Conservation (phyloP, 176 grass and related monocot genomes). For the Oryza glaberrima region DNA sequence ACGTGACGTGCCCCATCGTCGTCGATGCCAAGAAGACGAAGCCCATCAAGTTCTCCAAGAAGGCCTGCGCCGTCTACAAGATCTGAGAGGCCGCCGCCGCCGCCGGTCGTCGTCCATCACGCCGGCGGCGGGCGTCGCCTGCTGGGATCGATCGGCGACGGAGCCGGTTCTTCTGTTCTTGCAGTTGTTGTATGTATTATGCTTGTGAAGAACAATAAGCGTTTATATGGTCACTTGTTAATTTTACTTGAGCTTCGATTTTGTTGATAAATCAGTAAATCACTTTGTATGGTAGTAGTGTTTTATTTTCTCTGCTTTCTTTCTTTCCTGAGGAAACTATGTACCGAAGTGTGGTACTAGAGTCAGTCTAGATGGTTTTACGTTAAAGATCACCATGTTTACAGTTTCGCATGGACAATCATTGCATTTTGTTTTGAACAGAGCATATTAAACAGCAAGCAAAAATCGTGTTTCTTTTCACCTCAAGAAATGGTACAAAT, state of each 20-base stretch:
- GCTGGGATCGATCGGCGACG: not conserved
- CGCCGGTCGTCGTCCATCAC: no score
- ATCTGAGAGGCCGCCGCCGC: not conserved
- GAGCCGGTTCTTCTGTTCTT: not conserved
- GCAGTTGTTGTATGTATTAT: conserved; percentile 42
- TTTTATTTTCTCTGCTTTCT: not conserved
- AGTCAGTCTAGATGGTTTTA: conserved; percentile 9
- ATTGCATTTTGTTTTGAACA: not conserved
- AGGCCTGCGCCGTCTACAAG: conserved; percentile 62
- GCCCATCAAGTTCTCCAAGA: conserved; percentile 66
- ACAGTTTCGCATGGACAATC: not conserved
- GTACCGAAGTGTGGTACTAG: conserved; percentile 4
- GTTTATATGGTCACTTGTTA: conserved; percentile 25
- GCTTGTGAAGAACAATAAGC: conserved; percentile 45
- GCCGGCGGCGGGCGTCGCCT: not conserved
- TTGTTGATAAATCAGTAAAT: conserved; percentile 30
- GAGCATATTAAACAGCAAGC: not conserved
- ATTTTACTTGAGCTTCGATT: conserved; percentile 29
- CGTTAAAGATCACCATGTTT: not conserved
- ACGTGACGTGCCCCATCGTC: conserved; percentile 62
- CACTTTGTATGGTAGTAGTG: not conserved
- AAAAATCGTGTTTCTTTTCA: not conserved
- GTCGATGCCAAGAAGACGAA: conserved; percentile 63
- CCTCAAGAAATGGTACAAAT: not conserved
- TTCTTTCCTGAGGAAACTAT: not conserved